Evolutionary conservation across 805 yeast genomes (phyloP).

Genomic region (Candida nanaspora): DNA sequence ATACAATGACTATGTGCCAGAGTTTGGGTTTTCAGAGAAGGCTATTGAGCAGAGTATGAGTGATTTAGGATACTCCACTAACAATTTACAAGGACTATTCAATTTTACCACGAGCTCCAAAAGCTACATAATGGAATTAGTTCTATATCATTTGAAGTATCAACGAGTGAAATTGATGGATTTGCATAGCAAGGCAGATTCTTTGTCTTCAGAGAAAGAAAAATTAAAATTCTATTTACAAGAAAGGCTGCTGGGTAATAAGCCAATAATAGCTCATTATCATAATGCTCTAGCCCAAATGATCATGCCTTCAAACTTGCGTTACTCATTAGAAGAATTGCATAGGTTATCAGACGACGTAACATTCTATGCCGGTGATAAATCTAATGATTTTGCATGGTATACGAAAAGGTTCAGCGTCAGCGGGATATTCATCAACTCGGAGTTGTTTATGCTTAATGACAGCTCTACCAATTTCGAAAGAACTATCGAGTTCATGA

Average conservation of each 20-base stretch:
- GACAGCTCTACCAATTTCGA: constrained; percentile 52
- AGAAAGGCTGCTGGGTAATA: constrained; percentile 44
- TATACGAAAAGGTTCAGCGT: constrained; percentile 76
- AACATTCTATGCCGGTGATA: constrained; percentile 71
- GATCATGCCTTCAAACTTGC: constrained; percentile 56
- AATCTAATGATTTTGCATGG: constrained; percentile 82
- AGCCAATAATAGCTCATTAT: constrained; percentile 36
- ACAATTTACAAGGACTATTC: constrained; percentile 34
- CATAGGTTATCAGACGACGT: constrained; percentile 78
- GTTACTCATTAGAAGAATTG: constrained; percentile 55
- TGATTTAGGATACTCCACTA: constrained; percentile 32
- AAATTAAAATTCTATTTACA: constrained; percentile 26
- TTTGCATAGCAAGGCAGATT: constrained; percentile 18
- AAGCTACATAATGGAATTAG: constrained; percentile 33
- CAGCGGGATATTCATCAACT: constrained; percentile 60
- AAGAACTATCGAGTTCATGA: constrained; percentile 60
- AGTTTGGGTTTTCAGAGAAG: constrained; percentile 33
- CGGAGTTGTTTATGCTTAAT: constrained; percentile 74
- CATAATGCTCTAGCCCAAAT: constrained; percentile 52
- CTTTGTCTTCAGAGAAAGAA: constrained; percentile 13
- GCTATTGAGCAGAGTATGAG: constrained; percentile 38
- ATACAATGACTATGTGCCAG: constrained; percentile 31
- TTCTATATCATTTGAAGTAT: constrained; percentile 37
- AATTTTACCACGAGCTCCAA: constrained; percentile 22
- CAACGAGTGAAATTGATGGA: constrained; percentile 32